Percentiles rank a stretch among this genome's conserved stretches.
Evolutionary conservation across 2,329 filamentous ascomycete genomes (phyloP).

Genomic region (Fusarium paranaense): DNA sequence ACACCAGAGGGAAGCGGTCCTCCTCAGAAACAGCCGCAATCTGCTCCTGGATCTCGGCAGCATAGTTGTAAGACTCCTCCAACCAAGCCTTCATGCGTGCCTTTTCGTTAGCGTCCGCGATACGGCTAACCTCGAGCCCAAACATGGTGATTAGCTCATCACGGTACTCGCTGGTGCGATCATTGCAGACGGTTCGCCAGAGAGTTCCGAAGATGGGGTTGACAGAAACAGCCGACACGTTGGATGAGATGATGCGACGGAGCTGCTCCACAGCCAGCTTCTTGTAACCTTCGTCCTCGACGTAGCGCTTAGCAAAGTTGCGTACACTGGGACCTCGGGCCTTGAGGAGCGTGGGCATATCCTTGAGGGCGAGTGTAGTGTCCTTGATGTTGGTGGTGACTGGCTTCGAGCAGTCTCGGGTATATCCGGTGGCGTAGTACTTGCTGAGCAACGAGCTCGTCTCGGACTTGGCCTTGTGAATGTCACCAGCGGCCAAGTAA

Average conservation of each 20-base stretch:
- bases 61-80: slow-evolving; percentile 63
- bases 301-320: slow-evolving; percentile 57
- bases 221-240: slow-evolving; percentile 57
- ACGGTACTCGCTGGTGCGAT: slow-evolving; percentile 55
- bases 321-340: slow-evolving; percentile 38
- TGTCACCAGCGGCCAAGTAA: slow-evolving; percentile 27
- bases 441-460: background rate
- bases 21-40: slow-evolving; percentile 52
- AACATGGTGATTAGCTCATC: slow-evolving; percentile 57
- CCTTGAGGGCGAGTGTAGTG: slow-evolving; percentile 29
- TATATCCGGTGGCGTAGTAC: slow-evolving; percentile 6
- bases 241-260: slow-evolving; percentile 55
- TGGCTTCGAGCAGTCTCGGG: background rate
- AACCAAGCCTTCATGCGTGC: slow-evolving; percentile 59
- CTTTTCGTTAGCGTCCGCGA: slow-evolving; percentile 49
- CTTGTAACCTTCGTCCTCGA: slow-evolving; percentile 52
- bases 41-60: slow-evolving; percentile 54
- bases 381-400: slow-evolving; percentile 8
- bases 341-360: slow-evolving; percentile 42
- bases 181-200: slow-evolving; percentile 62
- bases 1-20: slow-evolving; percentile 60
- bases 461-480: slow-evolving; percentile 22
- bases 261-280: slow-evolving; percentile 54
- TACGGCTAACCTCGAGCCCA: slow-evolving; percentile 52
- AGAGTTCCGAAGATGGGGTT: slow-evolving; percentile 64